Evolutionary conservation across 139 green algal species (phyloP).

Genomic region (Monoraphidium neglectum): DNA sequence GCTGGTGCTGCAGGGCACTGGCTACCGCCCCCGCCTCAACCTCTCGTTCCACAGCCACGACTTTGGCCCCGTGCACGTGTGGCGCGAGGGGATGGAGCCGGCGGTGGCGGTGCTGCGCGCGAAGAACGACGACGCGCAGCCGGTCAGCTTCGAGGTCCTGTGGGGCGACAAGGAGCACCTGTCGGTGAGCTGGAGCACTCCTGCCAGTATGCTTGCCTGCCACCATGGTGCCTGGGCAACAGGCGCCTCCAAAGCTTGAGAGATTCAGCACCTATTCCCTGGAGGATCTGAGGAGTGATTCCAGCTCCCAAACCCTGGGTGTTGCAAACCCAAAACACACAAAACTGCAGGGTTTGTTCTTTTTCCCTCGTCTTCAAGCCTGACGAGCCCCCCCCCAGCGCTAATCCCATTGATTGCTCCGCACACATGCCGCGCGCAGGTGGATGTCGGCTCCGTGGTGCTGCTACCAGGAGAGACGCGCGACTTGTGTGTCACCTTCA

Average conservation of each 20-base stretch:
- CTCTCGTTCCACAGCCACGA: constrained; percentile 68
- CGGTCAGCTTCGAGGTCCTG: constrained; percentile 58
- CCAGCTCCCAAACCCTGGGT: background rate
- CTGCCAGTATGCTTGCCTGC: background rate
- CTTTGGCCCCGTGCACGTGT: constrained; percentile 70
- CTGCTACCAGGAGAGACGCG: constrained; percentile 59
- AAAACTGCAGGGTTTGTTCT: too few species aligned
- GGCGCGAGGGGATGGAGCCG: constrained; percentile 59
- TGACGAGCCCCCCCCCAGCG: too few species aligned
- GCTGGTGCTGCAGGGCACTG: constrained; percentile 57
- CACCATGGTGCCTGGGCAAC: too few species aligned
- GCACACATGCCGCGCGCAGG: too few species aligned
- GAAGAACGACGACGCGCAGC: constrained; percentile 69
- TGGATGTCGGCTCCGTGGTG: constrained; percentile 35
- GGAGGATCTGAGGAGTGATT: background rate
- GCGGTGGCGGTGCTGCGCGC: constrained; percentile 37
- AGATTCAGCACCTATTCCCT: too few species aligned
- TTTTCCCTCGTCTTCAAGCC: too few species aligned
- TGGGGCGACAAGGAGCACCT: constrained; percentile 51
- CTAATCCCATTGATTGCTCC: too few species aligned
- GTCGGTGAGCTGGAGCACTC: constrained; percentile 22
- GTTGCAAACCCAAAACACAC: too few species aligned
- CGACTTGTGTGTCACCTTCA: constrained; percentile 62
- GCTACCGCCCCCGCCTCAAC: constrained; percentile 73
- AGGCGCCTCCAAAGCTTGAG: too few species aligned